phyloP scores from a whole-genome alignment of 2,329 filamentous ascomycete species.

The Stylonectria norvegica region DNA sequence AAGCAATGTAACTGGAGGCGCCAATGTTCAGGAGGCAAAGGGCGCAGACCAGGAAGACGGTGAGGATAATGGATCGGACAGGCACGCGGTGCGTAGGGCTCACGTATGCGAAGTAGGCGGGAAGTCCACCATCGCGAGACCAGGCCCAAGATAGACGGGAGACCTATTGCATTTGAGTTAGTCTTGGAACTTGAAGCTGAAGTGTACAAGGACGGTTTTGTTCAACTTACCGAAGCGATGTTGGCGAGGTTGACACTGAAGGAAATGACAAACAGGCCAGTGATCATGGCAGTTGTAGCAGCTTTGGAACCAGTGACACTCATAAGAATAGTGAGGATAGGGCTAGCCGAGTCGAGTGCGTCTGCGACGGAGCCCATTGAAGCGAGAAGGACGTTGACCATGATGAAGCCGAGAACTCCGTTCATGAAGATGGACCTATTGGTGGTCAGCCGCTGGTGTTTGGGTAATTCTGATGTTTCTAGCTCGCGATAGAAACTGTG shows the following conservation, averaged over 20 bases:
- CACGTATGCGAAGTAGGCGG: conserved; percentile 22
- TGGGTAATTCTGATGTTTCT: no score
- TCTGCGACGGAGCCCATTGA: conserved; percentile 25
- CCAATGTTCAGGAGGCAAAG: conserved; percentile 26
- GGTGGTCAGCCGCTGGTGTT: no score
- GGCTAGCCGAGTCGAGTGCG: conserved; percentile 19
- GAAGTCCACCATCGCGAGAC: conserved; percentile 24
- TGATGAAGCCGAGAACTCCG: conserved; percentile 23
- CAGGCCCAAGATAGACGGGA: conserved; percentile 26
- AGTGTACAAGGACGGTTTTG: no score
- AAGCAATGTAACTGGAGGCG: conserved; percentile 23
- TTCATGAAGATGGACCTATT: conserved; percentile 30
- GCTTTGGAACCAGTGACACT: conserved; percentile 17
- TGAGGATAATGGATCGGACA: conserved; percentile 20
- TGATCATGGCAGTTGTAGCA: conserved; percentile 23
- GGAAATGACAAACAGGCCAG: conserved; percentile 22
- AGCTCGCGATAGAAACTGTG: no score
- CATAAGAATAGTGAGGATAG: conserved; percentile 21
- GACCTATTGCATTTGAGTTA: no score
- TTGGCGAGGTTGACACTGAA: conserved; percentile 14
- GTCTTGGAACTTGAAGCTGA: no score
- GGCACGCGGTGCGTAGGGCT: conserved; percentile 22
- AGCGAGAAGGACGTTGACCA: conserved; percentile 26
- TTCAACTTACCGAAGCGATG: background rate
- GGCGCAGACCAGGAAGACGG: conserved; percentile 24